phyloP scores from a whole-genome alignment of 1,284 basidiomycete genomes.

The Tilletia setariae region DNA sequence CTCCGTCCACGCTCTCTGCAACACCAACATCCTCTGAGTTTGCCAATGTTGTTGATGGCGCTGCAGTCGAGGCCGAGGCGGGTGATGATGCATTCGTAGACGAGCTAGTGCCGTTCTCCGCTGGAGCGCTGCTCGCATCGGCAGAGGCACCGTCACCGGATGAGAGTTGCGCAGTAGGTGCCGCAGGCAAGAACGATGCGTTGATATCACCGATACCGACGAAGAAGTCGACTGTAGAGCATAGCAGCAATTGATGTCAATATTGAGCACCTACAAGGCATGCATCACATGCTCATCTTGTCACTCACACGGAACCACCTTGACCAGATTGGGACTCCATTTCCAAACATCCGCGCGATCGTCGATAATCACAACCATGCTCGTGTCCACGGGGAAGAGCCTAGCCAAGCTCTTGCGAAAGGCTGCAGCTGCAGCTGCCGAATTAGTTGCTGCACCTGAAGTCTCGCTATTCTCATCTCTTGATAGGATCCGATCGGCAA shows the following conservation, averaged over 20 bases:
- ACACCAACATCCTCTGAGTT: conserved; percentile 27
- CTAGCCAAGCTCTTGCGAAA: conserved; percentile 87
- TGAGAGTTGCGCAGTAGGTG: conserved; percentile 30
- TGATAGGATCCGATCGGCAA: conserved; percentile 81
- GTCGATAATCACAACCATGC: conserved; percentile 98
- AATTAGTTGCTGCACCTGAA: neutral
- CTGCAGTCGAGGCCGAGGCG: too few relatives aligned
- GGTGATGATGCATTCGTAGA: too few relatives aligned
- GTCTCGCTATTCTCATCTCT: conserved; percentile 70
- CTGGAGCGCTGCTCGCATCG: too few relatives aligned
- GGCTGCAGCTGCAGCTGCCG: conserved; percentile 55
- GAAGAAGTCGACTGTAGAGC: conserved; percentile 81
- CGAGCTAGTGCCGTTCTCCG: too few relatives aligned
- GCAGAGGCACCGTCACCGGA: too few relatives aligned
- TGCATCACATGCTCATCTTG: too few relatives aligned
- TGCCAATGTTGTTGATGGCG: conserved; percentile 7
- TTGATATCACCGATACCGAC: conserved; percentile 99
- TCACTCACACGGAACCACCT: conserved; percentile 86
- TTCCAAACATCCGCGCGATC: conserved; percentile 98
- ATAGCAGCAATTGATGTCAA: neutral
- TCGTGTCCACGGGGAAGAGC: conserved; percentile 85
- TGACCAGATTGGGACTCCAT: conserved; percentile 85
- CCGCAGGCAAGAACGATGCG: conserved; percentile 79
- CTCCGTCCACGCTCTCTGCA: conserved; percentile 41
- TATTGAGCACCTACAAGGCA: neutral